Evolutionary conservation across 2,329 filamentous ascomycete genomes (phyloP).

Genomic region (Didymosphaeria variabile): DNA sequence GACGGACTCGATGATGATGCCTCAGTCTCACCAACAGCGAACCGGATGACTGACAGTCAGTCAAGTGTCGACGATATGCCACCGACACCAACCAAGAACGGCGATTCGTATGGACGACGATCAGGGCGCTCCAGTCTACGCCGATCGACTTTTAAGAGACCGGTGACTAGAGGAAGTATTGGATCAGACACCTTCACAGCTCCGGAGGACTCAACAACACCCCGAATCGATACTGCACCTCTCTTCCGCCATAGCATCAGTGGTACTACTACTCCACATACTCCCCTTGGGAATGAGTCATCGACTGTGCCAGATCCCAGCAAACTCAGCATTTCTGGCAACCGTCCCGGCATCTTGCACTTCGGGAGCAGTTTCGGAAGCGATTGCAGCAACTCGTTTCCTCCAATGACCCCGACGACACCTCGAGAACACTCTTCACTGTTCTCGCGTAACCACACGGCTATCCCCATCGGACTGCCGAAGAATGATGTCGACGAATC

Average conservation of each 20-base stretch:
- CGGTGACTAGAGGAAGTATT: conserved; percentile 52
- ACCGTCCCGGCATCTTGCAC: conserved; percentile 50
- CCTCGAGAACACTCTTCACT: conserved; percentile 66
- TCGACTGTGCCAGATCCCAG: conserved; percentile 76
- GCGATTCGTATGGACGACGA: conserved; percentile 54
- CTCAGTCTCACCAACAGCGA: conserved; percentile 66
- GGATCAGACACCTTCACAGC: conserved; percentile 58
- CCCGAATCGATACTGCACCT: conserved; percentile 35
- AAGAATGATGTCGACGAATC: conserved; percentile 78
- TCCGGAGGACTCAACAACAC: conserved; percentile 35
- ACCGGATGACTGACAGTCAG: conserved; percentile 62
- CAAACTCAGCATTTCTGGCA: conserved; percentile 79
- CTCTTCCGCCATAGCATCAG: conserved; percentile 52
- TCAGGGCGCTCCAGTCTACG: conserved; percentile 62
- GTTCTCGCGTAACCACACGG: conserved; percentile 68
- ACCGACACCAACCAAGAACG: conserved; percentile 90
- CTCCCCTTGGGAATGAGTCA: conserved; percentile 71
- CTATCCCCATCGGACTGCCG: conserved; percentile 68
- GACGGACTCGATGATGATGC: conserved; percentile 74
- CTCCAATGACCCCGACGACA: conserved; percentile 84
- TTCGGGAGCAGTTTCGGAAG: conserved; percentile 51
- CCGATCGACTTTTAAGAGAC: conserved; percentile 57
- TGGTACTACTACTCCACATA: conserved; percentile 74
- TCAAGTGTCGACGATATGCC: conserved; percentile 76
- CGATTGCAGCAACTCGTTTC: conserved; percentile 56